Evolutionary conservation across 2,329 filamentous ascomycete species (phyloP), one percentile per base, ranked within the genome.

Genomic region (Exophiala lecanii-corni): DNA sequence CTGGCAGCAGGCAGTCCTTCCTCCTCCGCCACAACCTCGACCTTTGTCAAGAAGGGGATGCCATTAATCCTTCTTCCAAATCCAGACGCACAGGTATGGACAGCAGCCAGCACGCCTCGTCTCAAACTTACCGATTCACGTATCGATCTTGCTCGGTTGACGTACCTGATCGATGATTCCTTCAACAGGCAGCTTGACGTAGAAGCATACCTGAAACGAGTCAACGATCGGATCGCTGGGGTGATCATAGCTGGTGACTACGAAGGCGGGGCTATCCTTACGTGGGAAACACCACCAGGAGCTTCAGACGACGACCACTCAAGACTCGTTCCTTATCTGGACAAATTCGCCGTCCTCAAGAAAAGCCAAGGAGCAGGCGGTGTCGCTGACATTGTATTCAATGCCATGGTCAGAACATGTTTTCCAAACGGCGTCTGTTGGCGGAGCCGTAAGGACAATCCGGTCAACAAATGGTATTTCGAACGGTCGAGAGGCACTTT

Each of bases 391-490:
- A 84, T 97, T 28, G 85, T 98, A 5, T 98, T 97, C 68, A 95
- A 94, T 50, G 84, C 89, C 23, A 94, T 98, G 86, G 87, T 95
- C 4, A 78, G 86, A 19, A 81, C 83, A 15, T 95, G 89, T 57
- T 94, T 97, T 55, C 89, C 89, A 0, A 67, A 79, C 2, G 92
- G 92, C 1, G 86, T 97, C 2, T 94, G 89, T 59, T 98, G 92
- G 92, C 75, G 89, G 43, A 94, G 86, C 61, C 74, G 92, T 39
- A 84, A 84, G 59, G 80, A 89, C 60, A 97, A 98, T 59, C 91
- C 89, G 0, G 92, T 98, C 3, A 98, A 98, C 61, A 96, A 96
- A 62, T 98, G 92, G 92, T 98, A 98, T 63, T 96, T 97, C 66
- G 92, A 98, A 66, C 76, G 92, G 36, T 87, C 86, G 2, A 71